Conservation (phyloP, 148 eudicot genomes). For the Limonium bicolor region DNA sequence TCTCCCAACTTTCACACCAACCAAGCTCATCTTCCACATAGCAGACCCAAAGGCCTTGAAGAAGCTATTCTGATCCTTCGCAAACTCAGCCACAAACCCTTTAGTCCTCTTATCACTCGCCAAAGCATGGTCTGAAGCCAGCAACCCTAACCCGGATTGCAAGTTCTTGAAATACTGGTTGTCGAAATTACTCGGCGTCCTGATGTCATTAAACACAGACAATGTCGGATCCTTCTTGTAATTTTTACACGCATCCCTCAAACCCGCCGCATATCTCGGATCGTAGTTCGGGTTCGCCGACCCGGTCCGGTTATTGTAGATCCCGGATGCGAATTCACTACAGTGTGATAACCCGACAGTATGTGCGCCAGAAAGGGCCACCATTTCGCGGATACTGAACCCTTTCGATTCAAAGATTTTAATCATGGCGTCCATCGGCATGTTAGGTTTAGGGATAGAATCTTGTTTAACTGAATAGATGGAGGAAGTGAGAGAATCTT, state of each 20-base stretch:
- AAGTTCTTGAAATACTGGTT: constrained; percentile 26
- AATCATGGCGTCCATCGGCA: constrained; percentile 13
- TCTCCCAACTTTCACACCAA: constrained; percentile 50
- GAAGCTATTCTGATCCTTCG: constrained; percentile 30
- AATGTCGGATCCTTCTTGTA: constrained; percentile 16
- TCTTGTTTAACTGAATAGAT: not conserved
- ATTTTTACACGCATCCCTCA: constrained; percentile 16
- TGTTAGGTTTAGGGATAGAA: constrained; percentile 16
- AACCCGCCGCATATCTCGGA: constrained; percentile 21
- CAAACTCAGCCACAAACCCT: constrained; percentile 31
- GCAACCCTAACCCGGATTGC: constrained; percentile 22
- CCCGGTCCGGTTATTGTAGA: constrained; percentile 13
- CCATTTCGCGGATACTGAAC: constrained; percentile 17
- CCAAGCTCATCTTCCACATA: constrained; percentile 58
- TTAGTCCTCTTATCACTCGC: constrained; percentile 16
- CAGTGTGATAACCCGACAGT: constrained; percentile 44
- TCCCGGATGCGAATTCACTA: constrained; percentile 20
- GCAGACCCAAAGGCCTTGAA: constrained; percentile 44
- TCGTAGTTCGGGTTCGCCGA: constrained; percentile 21
- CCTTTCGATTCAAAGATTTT: constrained; percentile 8
- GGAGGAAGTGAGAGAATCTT: constrained; percentile 16
- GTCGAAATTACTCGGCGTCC: constrained; percentile 36
- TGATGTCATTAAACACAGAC: constrained; percentile 33
- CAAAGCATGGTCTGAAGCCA: constrained; percentile 26
- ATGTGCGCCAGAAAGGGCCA: constrained; percentile 34